Percentiles rank a stretch among this genome's conserved stretches.
Conservation (phyloP, 2,329 filamentous ascomycete genomes). For the Fusarium proliferatum region DNA sequence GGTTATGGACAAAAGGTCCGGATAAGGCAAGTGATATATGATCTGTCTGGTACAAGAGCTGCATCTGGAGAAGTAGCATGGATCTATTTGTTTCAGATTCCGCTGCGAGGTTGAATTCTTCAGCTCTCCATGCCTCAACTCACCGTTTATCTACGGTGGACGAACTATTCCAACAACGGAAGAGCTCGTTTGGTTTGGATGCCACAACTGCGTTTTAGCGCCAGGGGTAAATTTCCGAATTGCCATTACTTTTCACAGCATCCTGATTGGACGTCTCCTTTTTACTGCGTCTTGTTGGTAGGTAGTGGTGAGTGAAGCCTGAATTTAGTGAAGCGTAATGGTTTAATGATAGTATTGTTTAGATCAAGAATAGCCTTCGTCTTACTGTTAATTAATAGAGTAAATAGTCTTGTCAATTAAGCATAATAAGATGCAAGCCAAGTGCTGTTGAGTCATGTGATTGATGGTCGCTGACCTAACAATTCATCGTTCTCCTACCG, state of each 20-base stretch:
- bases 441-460: slow-evolving; percentile 5
- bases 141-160: slow-evolving; percentile 12
- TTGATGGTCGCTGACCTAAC: slow-evolving; percentile 1
- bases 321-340: not conserved
- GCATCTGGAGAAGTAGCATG: not conserved
- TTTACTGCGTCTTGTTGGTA: not conserved
- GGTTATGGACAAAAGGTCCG: not conserved
- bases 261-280: slow-evolving; percentile 6
- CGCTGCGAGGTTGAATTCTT: not conserved
- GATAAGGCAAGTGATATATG: not conserved
- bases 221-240: slow-evolving; percentile 25
- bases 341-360: not conserved
- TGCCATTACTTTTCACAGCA: not conserved
- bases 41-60: not conserved
- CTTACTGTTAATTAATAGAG: not conserved
- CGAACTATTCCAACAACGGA: slow-evolving; percentile 27
- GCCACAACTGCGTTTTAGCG: slow-evolving; percentile 36
- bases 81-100: slow-evolving; percentile 16
- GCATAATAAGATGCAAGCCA: not conserved
- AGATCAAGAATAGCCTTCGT: not conserved
- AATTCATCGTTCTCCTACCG: not conserved
- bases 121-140: slow-evolving; percentile 7
- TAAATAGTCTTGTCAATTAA: not conserved
- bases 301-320: not conserved
- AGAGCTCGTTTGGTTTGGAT: slow-evolving; percentile 22